Base-by-base conservation (phyloP, 306 rosid species). In the Cucurbita pepo region DNA sequence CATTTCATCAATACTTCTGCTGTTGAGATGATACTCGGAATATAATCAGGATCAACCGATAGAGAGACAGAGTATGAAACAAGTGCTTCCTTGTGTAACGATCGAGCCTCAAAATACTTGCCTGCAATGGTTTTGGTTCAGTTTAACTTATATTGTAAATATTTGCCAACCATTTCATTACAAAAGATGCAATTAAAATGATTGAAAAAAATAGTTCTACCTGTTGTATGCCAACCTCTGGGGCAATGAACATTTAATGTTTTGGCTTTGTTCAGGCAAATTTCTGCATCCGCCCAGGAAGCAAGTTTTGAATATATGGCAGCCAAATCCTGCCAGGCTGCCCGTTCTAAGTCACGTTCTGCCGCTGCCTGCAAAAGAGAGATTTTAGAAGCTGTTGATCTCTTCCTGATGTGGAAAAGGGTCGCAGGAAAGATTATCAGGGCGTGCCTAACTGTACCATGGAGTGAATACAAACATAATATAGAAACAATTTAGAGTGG, bases 281-380 rank as follows among this genome's bases (percentile, higher is more conserved):
- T 82, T 84, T 94, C 88, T 73, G 97, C 96, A 82, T 94, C 97
- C 74, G 75, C 78, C 81, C 83, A 83, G 56, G 84, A 76, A 75
- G 85, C 85, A 5, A 88, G 84, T 43, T 83, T 81, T 3, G 81
- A 77, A 79, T 91, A 91, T 82, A 88, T 80, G 76, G 85, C 59
- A 71, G 96, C 91, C 83, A 91, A 81, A 80, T 88, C 97, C 74
- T 81, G 88, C 97, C 97, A 89, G 58, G 86, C 87, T 83, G 81
- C 87, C 63, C 70, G 84, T 76, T 89, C 94, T 83, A 87, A 75
- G 52, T 79, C 81, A 56, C 80, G 78, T 73, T 85, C 91, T 13
- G 50, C 56, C 72, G 74, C 69, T 62, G 73, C 86, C 98, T 94
- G 91, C 80, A 44, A 73, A 73, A 74, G 56, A 69, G 71, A 19